Percentiles rank a stretch among this genome's conserved stretches.
Evolutionary conservation across 441 rosid species (phyloP).

Genomic region (Jatropha multifida): DNA sequence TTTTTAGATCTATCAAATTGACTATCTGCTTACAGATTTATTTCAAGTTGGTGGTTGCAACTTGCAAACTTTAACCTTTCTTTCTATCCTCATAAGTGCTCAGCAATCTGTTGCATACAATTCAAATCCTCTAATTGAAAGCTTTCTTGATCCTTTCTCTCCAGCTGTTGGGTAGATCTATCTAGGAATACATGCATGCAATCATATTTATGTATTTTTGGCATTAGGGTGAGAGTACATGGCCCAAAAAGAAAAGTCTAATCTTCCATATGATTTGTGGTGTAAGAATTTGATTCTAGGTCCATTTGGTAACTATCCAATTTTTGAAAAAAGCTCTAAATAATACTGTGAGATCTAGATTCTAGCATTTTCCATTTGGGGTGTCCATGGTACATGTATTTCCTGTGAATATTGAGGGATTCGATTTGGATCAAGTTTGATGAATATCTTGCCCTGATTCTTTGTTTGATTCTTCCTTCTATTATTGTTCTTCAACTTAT

Average conservation of each 20-base stretch:
- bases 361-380: background rate
- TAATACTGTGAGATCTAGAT: background rate
- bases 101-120: background rate
- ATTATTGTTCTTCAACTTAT: background rate
- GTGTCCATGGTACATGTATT: background rate
- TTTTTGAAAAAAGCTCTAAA: background rate
- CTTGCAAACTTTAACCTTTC: background rate
- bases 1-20: background rate
- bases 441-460: background rate
- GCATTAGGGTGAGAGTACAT: background rate
- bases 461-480: background rate
- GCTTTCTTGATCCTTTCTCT: background rate
- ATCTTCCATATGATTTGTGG: background rate
- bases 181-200: background rate
- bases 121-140: background rate
- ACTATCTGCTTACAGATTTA: background rate
- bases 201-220: background rate
- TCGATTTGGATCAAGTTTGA: background rate
- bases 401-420: background rate
- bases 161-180: background rate
- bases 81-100: background rate
- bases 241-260: background rate
- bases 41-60: background rate
- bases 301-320: background rate
- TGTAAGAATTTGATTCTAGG: background rate